Percentiles rank a stretch among this genome's conserved stretches.
Conservation (phyloP, 495 filamentous ascomycete genomes). For the Daldinia bambusicola region DNA sequence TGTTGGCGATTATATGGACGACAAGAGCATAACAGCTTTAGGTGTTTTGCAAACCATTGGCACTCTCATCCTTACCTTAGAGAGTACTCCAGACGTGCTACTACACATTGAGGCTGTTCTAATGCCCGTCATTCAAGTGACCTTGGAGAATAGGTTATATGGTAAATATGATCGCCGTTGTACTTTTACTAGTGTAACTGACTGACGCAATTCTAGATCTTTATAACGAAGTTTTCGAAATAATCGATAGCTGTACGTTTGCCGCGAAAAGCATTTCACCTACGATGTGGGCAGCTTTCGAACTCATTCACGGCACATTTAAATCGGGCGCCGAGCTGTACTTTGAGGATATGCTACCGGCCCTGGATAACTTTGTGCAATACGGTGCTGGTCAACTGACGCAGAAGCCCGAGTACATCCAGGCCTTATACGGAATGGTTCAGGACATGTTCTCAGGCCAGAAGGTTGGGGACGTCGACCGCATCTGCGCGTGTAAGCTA, state of each 20-base stretch:
- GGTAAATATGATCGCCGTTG: constrained; percentile 53
- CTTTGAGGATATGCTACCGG: constrained; percentile 98
- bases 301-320: constrained; percentile 95
- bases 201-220: constrained; percentile 67
- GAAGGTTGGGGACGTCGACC: constrained; percentile 92
- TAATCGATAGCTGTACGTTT: constrained; percentile 99
- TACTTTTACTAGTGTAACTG: constrained; percentile 1
- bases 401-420: constrained; percentile 85
- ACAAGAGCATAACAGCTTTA: constrained; percentile 97
- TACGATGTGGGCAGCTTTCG: constrained; percentile 98
- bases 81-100: constrained; percentile 95
- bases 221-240: constrained; percentile 98
- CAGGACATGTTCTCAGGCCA: constrained; percentile 75
- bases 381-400: constrained; percentile 84
- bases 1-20: constrained; percentile 91
- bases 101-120: constrained; percentile 92
- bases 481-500: constrained; percentile 99
- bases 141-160: constrained; percentile 96
- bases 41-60: constrained; percentile 98
- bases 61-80: constrained; percentile 93
- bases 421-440: constrained; percentile 86
- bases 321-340: constrained; percentile 97
- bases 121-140: constrained; percentile 96
- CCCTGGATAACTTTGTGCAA: constrained; percentile 94
- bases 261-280: constrained; percentile 93